Base-by-base conservation (phyloP, 176 grass and related monocot genomes). In the Eleusine coracana region DNA sequence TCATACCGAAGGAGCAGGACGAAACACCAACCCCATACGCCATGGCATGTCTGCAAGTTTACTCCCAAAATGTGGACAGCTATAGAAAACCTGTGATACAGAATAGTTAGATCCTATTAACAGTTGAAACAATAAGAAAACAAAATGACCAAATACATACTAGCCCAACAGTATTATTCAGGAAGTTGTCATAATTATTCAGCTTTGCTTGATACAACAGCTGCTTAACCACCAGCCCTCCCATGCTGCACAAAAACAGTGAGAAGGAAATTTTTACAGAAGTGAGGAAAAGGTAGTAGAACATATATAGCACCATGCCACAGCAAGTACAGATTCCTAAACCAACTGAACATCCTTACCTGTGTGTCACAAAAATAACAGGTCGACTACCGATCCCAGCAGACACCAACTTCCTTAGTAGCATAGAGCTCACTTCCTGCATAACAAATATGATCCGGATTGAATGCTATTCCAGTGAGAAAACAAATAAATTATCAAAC, bases 31-130 rank as follows among this genome's bases (percentile, higher is more conserved):
- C 8, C 96, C 96, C 96, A 98, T 98, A 75, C 90, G 96, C 96
- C 92, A 98, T 68, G 96, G 96, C 96, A 98, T 93, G 76, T 98
- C 96, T 65, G 96, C 96, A 37, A 98, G 92, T 86, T 91, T 98
- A 88, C 96, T 98, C 44, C 96, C 96, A 91, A 98, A 98, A 90
- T 98, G 96, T 0, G 96, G 96, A 82, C 96, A 98, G 60, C 96
- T 98, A 74, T 98, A 98, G 48, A 98, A 98, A 80, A 98, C 87
- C 96, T 98, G 72, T 28, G 75, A 80, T 84, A 65, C 14, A 25
- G 52, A 82, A 88, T 27, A 78, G 66, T 84, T 78, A 90, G 67
- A 82, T 70, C 74, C 3, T 42, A 80, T 70, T 80, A 12, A 61
- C 21, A 42, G 21, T 39, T 7, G 1, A 87, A 55, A 71, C 28